These are phyloP conservation scores for Periconia macrospinosa DNA, from an alignment of 2,329 filamentous ascomycete species.

Conservation along the genomic window DNA sequence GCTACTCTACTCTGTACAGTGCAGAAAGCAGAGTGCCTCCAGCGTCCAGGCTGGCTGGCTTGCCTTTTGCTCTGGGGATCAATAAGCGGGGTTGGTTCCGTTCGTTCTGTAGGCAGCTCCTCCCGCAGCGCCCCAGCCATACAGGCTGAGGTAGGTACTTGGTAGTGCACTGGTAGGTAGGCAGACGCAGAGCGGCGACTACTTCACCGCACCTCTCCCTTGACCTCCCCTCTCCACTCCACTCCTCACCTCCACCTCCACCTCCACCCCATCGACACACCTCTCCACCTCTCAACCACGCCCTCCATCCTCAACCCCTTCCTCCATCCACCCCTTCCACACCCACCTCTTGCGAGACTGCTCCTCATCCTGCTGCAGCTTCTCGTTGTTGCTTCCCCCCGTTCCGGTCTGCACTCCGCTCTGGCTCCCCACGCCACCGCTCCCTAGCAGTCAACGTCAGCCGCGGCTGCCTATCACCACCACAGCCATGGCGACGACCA, in stretches of 20 bases:
- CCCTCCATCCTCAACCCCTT: neutral
- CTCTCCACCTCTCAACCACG: neutral
- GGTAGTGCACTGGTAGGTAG: too few species aligned
- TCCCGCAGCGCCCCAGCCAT: too few species aligned
- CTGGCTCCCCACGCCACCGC: slow-evolving; percentile 1
- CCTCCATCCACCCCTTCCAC: neutral
- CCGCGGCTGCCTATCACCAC: slow-evolving; percentile 10
- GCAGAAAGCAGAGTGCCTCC: too few species aligned
- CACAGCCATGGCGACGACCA: slow-evolving; percentile 45
- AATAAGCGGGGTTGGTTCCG: too few species aligned
- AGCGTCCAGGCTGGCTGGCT: too few species aligned
- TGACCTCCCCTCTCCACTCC: neutral
- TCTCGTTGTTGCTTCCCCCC: neutral
- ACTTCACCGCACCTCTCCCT: neutral
- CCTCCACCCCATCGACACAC: neutral
- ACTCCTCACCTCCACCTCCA: neutral
- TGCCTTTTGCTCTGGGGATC: too few species aligned
- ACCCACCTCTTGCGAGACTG: neutral
- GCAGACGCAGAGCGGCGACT: too few species aligned
- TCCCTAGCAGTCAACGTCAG: slow-evolving; percentile 21
- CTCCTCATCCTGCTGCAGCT: neutral
- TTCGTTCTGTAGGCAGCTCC: too few species aligned
- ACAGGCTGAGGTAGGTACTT: too few species aligned
- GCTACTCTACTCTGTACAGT: too few species aligned
- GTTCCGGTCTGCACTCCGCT: neutral